Evolutionary conservation across 2,329 filamentous ascomycete species (phyloP).

Genomic region (Penicillium vulpinum): DNA sequence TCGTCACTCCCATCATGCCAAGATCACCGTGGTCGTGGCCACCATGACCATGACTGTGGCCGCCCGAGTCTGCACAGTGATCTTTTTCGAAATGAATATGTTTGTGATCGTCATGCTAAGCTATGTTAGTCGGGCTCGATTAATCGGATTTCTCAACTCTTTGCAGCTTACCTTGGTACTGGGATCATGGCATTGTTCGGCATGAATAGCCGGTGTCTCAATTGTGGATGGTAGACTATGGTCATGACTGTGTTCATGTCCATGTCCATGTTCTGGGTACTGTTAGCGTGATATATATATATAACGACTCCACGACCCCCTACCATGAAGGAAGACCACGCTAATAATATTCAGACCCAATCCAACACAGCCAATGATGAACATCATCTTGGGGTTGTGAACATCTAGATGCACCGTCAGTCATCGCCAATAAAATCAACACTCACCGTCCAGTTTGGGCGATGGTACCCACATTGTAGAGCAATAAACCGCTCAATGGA

Average conservation of each 20-base stretch:
- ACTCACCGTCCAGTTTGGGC: not conserved
- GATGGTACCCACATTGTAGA: conserved; percentile 27
- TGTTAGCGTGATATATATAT: conserved; percentile 3
- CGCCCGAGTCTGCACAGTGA: conserved; percentile 4
- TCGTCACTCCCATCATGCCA: conserved; percentile 68
- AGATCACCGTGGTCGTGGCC: conserved; percentile 53
- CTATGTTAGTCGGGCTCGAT: not conserved
- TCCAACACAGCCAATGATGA: conserved; percentile 69
- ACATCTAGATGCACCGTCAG: conserved; percentile 50
- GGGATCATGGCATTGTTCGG: conserved; percentile 11
- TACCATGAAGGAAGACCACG: conserved; percentile 65
- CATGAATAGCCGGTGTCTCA: conserved; percentile 12
- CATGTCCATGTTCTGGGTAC: conserved; percentile 21
- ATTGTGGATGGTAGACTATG: conserved; percentile 1
- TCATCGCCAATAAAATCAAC: not conserved
- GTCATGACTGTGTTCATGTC: conserved; percentile 9
- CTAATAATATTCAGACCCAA: conserved; percentile 68
- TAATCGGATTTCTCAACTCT: not conserved
- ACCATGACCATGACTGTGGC: conserved; percentile 23
- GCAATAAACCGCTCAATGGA: conserved; percentile 62
- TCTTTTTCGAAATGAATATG: conserved; percentile 19
- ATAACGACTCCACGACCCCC: not conserved
- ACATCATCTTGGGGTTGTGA: conserved; percentile 63
- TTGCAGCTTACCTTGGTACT: conserved; percentile 14
- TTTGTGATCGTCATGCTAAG: conserved; percentile 29